Conservation (phyloP, 805 yeast genomes). For the Candida sonorensis region DNA sequence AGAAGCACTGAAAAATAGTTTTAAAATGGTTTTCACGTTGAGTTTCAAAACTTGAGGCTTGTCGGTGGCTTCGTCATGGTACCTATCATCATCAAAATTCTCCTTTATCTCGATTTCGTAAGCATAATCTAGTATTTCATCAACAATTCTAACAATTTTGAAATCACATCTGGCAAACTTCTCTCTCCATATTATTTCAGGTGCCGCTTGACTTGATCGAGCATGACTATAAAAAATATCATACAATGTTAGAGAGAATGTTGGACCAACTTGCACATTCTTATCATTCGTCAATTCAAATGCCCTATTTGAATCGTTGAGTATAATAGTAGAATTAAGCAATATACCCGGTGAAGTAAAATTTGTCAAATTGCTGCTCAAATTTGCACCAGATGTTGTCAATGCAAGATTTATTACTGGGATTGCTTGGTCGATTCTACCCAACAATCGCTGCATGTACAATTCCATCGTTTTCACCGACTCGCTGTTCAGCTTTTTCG, state of each 20-base stretch:
- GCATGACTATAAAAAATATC: conserved; percentile 57
- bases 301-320: conserved; percentile 32
- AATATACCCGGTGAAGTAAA: conserved; percentile 58
- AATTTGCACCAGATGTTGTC: conserved; percentile 60
- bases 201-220: conserved; percentile 21
- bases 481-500: conserved; percentile 9
- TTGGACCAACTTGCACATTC: conserved; percentile 47
- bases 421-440: conserved; percentile 56
- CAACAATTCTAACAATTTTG: conserved; percentile 28
- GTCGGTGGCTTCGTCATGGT: conserved; percentile 53
- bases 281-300: conserved; percentile 8
- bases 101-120: conserved; percentile 47
- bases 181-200: conserved; percentile 65
- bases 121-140: conserved; percentile 21
- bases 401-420: conserved; percentile 63
- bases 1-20: conserved; percentile 63
- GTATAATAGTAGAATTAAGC: conserved; percentile 50
- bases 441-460: conserved; percentile 40
- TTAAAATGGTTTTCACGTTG: conserved; percentile 36
- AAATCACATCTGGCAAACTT: conserved; percentile 52
- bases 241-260: conserved; percentile 49
- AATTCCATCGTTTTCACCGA: conserved; percentile 41
- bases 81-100: conserved; percentile 62
- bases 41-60: conserved; percentile 29
- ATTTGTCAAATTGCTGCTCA: conserved; percentile 38